phyloP scores from a whole-genome alignment of 352 stramenopile genomes.

The Globisporangium nodosum region DNA sequence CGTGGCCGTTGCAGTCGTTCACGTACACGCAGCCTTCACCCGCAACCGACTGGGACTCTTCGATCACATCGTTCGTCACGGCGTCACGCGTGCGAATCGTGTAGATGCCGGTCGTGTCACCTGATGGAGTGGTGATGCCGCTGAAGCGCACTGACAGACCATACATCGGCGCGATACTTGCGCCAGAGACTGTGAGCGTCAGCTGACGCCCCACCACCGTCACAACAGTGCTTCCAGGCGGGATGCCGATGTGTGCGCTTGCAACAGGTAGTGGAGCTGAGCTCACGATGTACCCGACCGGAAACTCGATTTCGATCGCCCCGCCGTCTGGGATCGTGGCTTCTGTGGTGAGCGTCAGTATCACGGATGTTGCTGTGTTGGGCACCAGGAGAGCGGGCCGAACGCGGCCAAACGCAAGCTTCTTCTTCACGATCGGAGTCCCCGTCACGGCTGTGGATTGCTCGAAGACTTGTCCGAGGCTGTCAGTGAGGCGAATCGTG shows the following conservation, averaged over 20 bases:
- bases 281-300: constrained; percentile 28
- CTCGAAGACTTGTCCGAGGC: constrained; percentile 34
- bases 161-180: constrained; percentile 19
- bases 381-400: constrained; percentile 32
- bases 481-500: constrained; percentile 32
- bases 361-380: constrained; percentile 29
- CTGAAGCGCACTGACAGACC: constrained; percentile 36
- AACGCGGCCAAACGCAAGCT: constrained; percentile 40
- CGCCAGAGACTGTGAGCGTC: constrained; percentile 26
- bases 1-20: constrained; percentile 84
- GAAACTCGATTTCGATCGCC: constrained; percentile 48
- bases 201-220: constrained; percentile 20
- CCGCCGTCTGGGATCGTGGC: constrained; percentile 36
- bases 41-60: constrained; percentile 42
- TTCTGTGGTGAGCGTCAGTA: constrained; percentile 33
- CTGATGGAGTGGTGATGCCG: constrained; percentile 44
- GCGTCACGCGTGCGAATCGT: constrained; percentile 43
- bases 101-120: constrained; percentile 38
- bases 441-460: constrained; percentile 30
- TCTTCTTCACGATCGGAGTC: constrained; percentile 64
- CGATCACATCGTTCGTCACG: constrained; percentile 30
- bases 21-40: constrained; percentile 58
- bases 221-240: constrained; percentile 24
- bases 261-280: constrained; percentile 14
- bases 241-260: constrained; percentile 28